Base-by-base conservation (phyloP, 2,329 filamentous ascomycete genomes). In the Emericellopsis atlantica region DNA sequence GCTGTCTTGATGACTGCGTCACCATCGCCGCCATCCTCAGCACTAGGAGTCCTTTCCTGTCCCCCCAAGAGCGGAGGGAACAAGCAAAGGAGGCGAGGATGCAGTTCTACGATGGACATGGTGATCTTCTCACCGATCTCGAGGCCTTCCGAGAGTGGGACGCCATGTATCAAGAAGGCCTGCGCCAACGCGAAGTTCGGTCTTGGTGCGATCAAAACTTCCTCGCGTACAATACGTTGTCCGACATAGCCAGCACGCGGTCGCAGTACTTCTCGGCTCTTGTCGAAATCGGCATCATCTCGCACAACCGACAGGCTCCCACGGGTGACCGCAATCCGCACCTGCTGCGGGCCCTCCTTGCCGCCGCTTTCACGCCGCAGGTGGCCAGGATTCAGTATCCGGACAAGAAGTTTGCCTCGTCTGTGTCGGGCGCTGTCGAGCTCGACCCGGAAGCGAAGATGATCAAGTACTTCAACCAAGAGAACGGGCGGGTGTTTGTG, bases 1-100 rank as follows among this genome's bases (percentile, higher is more conserved):
- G 85, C 29, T 96, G 90, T 54, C 72, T 96, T 6, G 87, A 95
- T 52, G 79, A 90, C 40, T 88, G 83, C 49, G 72, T 96, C 42
- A 88, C 84, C 3, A 89, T 96, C 46, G 86, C 92, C 2, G 83
- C 89, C 8, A 92, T 96, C 33, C 70, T 98, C n/a, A 95, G 88
- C 42, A 82, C 85, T 23, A 81, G 80, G 52, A 87, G 81, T 46
- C 90, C 92, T 0, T 98, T 98, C 55, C 61, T 94, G 4, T 84
- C 84, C 1, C 89, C 90, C 0, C 76, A 81, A 15, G 83, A 92
- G 22, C 89, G 81, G 55, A 76, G 92, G 15, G 87, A 94, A 5
- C 78, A 88, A 48, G 81, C 88, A 4, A 84, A 86, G 54, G 76
- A 81, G 29, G 84, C 87, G 1, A 77, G 86, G 43, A 70, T 79